A percentile compares a stretch with the other conserved stretches of the same genome.
Conservation (phyloP, 164 flowering plant genomes). For the Cinnamomum chago region DNA sequence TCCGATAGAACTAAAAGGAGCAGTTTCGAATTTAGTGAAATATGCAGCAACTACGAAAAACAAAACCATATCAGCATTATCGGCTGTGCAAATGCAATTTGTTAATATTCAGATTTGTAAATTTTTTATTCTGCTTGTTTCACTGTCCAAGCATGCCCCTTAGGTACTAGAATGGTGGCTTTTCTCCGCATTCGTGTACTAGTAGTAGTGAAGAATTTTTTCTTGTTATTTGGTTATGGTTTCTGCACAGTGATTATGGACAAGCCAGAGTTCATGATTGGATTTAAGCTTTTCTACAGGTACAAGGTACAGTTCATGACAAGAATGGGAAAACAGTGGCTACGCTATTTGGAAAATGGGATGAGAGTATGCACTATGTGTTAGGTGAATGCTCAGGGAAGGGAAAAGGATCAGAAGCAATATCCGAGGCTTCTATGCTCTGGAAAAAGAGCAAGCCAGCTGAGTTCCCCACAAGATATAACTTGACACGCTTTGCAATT, state of each 20-base stretch:
- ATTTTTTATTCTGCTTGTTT: too few relatives aligned
- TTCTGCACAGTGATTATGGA: not conserved
- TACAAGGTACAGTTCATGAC: constrained; percentile 88
- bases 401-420: constrained; percentile 48
- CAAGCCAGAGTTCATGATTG: not conserved
- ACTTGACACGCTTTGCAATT: constrained; percentile 64
- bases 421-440: constrained; percentile 44
- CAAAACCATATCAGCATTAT: too few relatives aligned
- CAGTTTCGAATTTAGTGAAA: too few relatives aligned
- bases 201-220: too few relatives aligned
- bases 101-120: too few relatives aligned
- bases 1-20: too few relatives aligned
- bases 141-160: too few relatives aligned
- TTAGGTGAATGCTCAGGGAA: constrained; percentile 67
- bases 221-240: too few relatives aligned
- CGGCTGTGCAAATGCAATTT: too few relatives aligned
- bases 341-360: constrained; percentile 95
- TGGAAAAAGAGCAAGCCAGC: constrained; percentile 70
- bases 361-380: constrained; percentile 86
- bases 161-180: too few relatives aligned
- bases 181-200: too few relatives aligned
- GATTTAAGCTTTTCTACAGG: constrained; percentile 42
- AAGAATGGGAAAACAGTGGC: constrained; percentile 75
- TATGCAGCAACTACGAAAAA: too few relatives aligned
- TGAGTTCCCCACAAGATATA: constrained; percentile 51